Percentiles rank a stretch among this genome's conserved stretches.
phyloP scores from a whole-genome alignment of 805 yeast species.

The Saccharomycopsis sp. region DNA sequence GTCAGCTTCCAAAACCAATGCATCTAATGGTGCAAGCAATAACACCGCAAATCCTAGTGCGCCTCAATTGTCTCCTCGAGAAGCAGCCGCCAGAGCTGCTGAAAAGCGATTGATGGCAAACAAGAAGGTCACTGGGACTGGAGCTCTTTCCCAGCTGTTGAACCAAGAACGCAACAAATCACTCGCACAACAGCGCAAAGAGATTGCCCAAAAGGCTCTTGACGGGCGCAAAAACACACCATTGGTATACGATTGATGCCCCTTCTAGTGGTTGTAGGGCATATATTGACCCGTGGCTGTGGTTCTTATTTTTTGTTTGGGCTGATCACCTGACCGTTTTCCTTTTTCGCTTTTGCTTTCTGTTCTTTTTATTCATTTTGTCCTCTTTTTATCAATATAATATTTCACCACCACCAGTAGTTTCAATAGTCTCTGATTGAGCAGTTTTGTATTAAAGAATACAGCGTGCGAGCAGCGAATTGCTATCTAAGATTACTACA shows the following conservation, averaged over 20 bases:
- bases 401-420: too few species aligned
- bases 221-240: background rate
- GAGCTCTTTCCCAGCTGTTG: background rate
- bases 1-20: background rate
- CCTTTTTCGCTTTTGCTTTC: background rate
- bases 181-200: background rate
- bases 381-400: background rate
- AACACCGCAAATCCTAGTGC: background rate
- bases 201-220: constrained; percentile 1
- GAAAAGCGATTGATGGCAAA: constrained; percentile 4
- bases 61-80: constrained; percentile 5
- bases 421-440: too few species aligned
- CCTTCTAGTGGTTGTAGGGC: too few species aligned
- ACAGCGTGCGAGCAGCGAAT: too few species aligned
- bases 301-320: background rate
- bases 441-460: too few species aligned
- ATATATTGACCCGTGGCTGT: too few species aligned
- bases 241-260: constrained; percentile 4
- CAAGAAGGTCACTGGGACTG: background rate
- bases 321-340: background rate
- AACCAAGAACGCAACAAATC: constrained; percentile 4
- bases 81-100: constrained; percentile 20
- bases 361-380: background rate
- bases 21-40: too few species aligned
- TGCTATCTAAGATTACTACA: too few species aligned